These are phyloP conservation scores for Malassezia japonica DNA, from an alignment of 1,284 basidiomycete species.

Conservation along the genomic window DNA sequence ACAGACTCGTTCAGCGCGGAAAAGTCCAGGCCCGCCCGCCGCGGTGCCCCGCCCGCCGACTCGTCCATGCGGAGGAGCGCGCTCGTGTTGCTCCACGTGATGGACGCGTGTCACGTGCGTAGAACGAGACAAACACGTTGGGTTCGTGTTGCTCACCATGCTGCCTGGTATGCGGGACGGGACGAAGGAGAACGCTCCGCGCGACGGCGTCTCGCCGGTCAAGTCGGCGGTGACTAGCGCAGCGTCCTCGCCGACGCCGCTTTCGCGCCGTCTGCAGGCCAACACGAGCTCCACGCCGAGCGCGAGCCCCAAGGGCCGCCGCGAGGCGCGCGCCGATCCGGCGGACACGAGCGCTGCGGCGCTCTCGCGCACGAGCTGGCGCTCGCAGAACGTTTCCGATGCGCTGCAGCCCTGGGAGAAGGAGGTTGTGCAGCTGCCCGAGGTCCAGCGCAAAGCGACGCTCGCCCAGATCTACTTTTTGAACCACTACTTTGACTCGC, in stretches of 20 bases:
- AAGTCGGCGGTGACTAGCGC: not conserved
- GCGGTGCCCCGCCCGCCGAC: not conserved
- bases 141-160: conserved; percentile 1
- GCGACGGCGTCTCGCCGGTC: not conserved
- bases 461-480: conserved; percentile 48
- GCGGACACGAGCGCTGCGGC: conserved; percentile 1
- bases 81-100: not conserved
- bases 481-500: conserved; percentile 48
- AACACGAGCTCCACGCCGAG: not conserved
- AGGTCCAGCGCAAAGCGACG: conserved; percentile 44
- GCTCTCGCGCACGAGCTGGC: conserved; percentile 20
- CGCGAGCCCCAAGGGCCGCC: not conserved
- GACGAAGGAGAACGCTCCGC: conserved; percentile 13
- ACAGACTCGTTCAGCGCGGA: conserved; percentile 24
- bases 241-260: not conserved
- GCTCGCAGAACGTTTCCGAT: conserved; percentile 33
- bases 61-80: not conserved
- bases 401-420: conserved; percentile 42
- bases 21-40: conserved; percentile 24
- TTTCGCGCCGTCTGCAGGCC: conserved; percentile 9
- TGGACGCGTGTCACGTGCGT: not conserved
- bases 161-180: not conserved
- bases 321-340: not conserved
- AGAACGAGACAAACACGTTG: not conserved
- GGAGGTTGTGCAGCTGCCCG: conserved; percentile 34